Base-by-base conservation (phyloP, 2,329 filamentous ascomycete species). In the Fusarium vanettenii region DNA sequence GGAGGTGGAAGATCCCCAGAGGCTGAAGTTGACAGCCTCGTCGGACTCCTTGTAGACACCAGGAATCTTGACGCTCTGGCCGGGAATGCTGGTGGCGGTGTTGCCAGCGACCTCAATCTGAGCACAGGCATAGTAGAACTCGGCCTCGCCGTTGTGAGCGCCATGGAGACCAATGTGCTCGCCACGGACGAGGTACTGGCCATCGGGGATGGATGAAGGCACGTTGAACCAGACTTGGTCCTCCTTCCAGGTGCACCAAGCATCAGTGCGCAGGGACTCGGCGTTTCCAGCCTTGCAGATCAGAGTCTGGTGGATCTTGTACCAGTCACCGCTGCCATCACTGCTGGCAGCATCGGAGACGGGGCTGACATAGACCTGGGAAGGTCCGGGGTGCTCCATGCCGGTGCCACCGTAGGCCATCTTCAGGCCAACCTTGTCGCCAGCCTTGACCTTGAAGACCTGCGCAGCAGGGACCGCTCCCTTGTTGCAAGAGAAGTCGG, bases 121-220 rank as follows among this genome's bases (percentile, higher is more conserved):
- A 2, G 73, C 73, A 11, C 73, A 76, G 18, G 73, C 73, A 25
- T 75, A 76, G 65, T 64, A 76, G 33, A 76, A 76, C 63, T 76
- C 73, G 9, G 73, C 73, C 56, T 76, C 14, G 3, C 73, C 73
- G 2, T 2, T 55, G 29, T 76, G 73, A 14, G 73, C 73, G 16
- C 73, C 73, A 37, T 76, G 73, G 1, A 76, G 73, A 50, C 22
- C 73, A 16, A 76, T 76, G 25, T 76, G 73, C 52, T 76, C 73
- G 37, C 64, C 73, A 6, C 73, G 73, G 63, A 76, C 13, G 6
- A 76, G 70, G 18, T 76, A 76, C 52, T 72, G 35, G 57, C 57
- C 57, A 3, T 22, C 37, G 22, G 57, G 57, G 33, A 29, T 43
- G 3, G 16, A 35, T 2, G 33, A 25, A 7, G 57, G 57, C 10